Conservation (phyloP, 2,329 filamentous ascomycete genomes). For the Xylogone sp. region DNA sequence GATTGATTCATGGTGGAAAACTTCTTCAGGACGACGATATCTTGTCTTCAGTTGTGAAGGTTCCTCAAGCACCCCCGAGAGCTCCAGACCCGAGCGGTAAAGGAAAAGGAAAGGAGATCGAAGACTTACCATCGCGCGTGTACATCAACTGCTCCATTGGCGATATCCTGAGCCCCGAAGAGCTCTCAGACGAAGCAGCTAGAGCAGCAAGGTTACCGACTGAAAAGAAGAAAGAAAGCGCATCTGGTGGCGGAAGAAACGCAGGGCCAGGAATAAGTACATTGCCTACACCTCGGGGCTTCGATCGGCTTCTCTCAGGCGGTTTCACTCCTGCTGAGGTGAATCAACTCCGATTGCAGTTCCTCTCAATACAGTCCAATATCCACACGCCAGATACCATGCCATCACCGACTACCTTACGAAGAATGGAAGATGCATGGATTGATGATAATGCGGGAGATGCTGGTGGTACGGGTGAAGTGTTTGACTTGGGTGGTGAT, state of each 20-base stretch:
- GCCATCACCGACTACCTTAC: constrained; percentile 73
- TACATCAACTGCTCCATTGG: constrained; percentile 95
- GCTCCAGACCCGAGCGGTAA: constrained; percentile 46
- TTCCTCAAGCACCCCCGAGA: constrained; percentile 49
- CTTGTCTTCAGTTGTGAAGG: constrained; percentile 63
- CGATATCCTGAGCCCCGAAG: constrained; percentile 61
- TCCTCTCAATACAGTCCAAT: constrained; percentile 76
- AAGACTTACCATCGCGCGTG: constrained; percentile 49
- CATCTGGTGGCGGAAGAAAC: constrained; percentile 9
- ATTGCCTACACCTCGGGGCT: constrained; percentile 66
- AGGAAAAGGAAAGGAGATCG: constrained; percentile 62
- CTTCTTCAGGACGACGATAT: constrained; percentile 73
- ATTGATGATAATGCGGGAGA: constrained; percentile 64
- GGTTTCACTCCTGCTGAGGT: constrained; percentile 85
- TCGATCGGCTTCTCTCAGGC: constrained; percentile 77
- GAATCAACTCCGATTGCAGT: constrained; percentile 80
- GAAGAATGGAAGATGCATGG: constrained; percentile 84
- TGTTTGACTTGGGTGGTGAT: constrained; percentile 33
- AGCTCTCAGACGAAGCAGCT: constrained; percentile 64
- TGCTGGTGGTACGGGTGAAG: constrained; percentile 32
- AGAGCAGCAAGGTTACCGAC: constrained; percentile 17
- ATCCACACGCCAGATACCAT: constrained; percentile 85
- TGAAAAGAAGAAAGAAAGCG: constrained; percentile 13
- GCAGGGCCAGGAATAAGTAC: constrained; percentile 24
- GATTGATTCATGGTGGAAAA: constrained; percentile 86